Evolutionary conservation across 2,329 filamentous ascomycete genomes (phyloP).

Genomic region (Colletotrichum graminicola): DNA sequence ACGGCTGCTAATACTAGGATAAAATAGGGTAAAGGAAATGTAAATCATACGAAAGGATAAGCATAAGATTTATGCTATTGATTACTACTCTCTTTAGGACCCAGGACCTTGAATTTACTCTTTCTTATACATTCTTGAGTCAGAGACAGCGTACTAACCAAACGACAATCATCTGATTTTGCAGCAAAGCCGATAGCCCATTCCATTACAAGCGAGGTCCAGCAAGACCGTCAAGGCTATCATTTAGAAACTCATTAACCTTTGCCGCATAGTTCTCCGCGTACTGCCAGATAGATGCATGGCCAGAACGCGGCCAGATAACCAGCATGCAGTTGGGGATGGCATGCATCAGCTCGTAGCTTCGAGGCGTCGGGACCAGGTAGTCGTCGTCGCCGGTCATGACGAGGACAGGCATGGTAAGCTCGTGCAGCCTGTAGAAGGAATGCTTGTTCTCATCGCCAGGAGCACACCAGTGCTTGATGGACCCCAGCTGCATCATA

Average conservation of each 20-base stretch:
- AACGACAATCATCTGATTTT: too few species aligned
- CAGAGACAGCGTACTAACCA: too few species aligned
- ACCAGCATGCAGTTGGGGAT: conserved; percentile 26
- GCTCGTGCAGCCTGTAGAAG: conserved; percentile 19
- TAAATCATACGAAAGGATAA: too few species aligned
- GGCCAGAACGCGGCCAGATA: conserved; percentile 29
- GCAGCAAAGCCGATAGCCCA: too few species aligned
- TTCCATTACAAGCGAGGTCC: neutral
- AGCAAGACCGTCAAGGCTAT: neutral
- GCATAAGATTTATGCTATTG: too few species aligned
- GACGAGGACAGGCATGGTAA: conserved; percentile 30
- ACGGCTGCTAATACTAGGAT: too few species aligned
- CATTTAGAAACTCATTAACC: conserved; percentile 30
- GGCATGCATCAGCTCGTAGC: conserved; percentile 28
- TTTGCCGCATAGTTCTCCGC: conserved; percentile 21
- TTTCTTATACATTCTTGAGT: neutral
- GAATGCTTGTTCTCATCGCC: conserved; percentile 19
- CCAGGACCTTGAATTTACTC: neutral
- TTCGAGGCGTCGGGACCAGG: conserved; percentile 26
- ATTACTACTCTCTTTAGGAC: too few species aligned
- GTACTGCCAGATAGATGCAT: conserved; percentile 31
- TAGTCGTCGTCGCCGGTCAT: conserved; percentile 35
- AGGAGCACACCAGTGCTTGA: conserved; percentile 28
- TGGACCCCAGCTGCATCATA: conserved; percentile 17
- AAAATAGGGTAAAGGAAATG: too few species aligned